Percentiles rank a stretch among this genome's conserved stretches.
Conservation (phyloP, 2,329 filamentous ascomycete species). For the Sarocladium brachiariae region DNA sequence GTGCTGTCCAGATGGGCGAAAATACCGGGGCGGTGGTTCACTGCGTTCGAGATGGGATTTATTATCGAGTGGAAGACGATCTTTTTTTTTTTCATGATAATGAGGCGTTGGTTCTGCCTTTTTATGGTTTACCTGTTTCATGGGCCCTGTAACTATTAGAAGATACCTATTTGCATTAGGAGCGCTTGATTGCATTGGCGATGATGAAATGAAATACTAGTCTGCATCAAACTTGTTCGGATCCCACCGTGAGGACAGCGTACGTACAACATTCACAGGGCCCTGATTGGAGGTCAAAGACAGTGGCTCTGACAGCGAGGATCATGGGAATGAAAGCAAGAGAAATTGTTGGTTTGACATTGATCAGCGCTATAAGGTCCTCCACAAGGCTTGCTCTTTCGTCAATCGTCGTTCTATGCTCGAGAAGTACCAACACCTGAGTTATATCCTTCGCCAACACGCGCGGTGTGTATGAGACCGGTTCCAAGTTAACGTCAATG, state of each 20-base stretch:
- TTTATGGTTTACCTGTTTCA: neutral
- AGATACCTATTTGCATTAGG: conserved; percentile 5
- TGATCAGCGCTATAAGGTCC: neutral
- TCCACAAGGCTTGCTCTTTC: neutral
- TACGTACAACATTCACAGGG: no score
- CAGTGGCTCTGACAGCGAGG: no score
- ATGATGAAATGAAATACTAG: no score
- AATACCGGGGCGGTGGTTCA: no score
- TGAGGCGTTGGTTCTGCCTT: neutral
- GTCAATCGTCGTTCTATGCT: neutral
- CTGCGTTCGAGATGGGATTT: no score
- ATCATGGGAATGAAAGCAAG: neutral
- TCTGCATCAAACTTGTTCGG: no score
- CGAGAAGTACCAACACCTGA: neutral
- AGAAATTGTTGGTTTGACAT: neutral
- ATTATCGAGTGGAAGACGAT: no score
- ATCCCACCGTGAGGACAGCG: no score
- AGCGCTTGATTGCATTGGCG: neutral
- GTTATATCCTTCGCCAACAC: neutral
- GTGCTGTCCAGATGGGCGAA: no score
- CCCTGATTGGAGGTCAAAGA: no score
- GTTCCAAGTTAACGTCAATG: neutral
- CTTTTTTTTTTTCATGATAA: neutral
- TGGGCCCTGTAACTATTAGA: neutral
- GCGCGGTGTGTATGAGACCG: neutral